Percentiles rank a stretch among this genome's conserved stretches.
Evolutionary conservation across 192 early-diverging fungal genomes (phyloP).

Genomic region (Podila minutissima): DNA sequence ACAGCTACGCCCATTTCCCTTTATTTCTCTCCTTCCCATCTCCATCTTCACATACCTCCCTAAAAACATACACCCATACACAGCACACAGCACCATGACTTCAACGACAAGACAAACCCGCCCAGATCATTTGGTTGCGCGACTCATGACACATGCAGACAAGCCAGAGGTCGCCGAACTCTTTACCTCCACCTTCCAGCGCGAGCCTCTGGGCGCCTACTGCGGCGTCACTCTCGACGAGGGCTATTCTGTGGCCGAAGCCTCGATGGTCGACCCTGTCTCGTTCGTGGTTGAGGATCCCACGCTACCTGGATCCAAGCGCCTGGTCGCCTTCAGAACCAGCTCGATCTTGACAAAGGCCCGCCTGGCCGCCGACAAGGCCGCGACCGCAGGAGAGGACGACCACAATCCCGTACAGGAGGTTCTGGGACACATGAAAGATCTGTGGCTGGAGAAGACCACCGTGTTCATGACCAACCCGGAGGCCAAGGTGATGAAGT

Average conservation of each 20-base stretch:
- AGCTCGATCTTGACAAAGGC: slow-evolving; percentile 15
- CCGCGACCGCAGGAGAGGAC: background rate
- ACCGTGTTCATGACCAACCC: slow-evolving; percentile 27
- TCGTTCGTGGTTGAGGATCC: slow-evolving; percentile 48
- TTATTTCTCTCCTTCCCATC: background rate
- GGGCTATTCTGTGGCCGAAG: background rate
- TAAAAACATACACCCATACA: background rate
- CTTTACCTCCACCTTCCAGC: slow-evolving; percentile 32
- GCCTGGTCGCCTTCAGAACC: slow-evolving; percentile 34
- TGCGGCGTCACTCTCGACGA: slow-evolving; percentile 7
- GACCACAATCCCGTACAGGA: slow-evolving; percentile 13
- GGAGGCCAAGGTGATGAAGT: slow-evolving; percentile 43
- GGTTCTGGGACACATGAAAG: slow-evolving; percentile 18
- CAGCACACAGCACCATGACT: slow-evolving; percentile 1
- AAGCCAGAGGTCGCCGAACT: slow-evolving; percentile 22
- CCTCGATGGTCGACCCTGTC: slow-evolving; percentile 27
- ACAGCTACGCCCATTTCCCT: background rate
- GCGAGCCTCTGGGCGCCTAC: slow-evolving; percentile 35
- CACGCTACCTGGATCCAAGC: slow-evolving; percentile 7
- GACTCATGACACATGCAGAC: slow-evolving; percentile 28
- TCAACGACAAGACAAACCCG: background rate
- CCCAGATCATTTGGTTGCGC: slow-evolving; percentile 25
- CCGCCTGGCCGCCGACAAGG: background rate
- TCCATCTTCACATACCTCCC: background rate
- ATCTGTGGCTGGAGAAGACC: slow-evolving; percentile 24